A percentile compares a stretch with the other conserved stretches of the same genome.
Evolutionary conservation across 192 early-diverging fungal species (phyloP).

Genomic region (Umbelopsis sp.): DNA sequence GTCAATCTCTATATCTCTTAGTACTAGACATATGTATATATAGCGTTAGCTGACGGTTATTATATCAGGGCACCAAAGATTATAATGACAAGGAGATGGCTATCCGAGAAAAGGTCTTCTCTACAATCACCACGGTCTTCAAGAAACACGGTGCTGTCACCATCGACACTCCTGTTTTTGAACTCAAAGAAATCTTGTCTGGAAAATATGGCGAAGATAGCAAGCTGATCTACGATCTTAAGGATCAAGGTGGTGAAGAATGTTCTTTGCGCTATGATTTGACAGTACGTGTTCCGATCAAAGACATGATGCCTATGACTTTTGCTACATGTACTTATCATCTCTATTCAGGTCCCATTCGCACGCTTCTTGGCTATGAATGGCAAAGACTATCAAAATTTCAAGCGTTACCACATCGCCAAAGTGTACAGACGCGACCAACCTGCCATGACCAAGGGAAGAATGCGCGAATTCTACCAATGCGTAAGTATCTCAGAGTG

Average conservation of each 20-base stretch:
- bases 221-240: slow-evolving; percentile 97
- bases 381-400: slow-evolving; percentile 74
- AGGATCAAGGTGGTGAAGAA: slow-evolving; percentile 96
- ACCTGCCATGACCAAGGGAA: slow-evolving; percentile 96
- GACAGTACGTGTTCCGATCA: slow-evolving; percentile 59
- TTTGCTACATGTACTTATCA: not conserved
- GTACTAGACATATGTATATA: not conserved
- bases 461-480: slow-evolving; percentile 99
- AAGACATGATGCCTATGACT: not conserved
- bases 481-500: slow-evolving; percentile 62
- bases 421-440: slow-evolving; percentile 98
- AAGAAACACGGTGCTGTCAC: slow-evolving; percentile 97
- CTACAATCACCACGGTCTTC: slow-evolving; percentile 84
- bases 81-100: slow-evolving; percentile 97
- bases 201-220: slow-evolving; percentile 99
- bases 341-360: slow-evolving; percentile 73
- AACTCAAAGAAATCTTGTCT: slow-evolving; percentile 88
- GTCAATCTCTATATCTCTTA: too few relatives aligned
- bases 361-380: slow-evolving; percentile 96
- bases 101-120: slow-evolving; percentile 90
- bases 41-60: not conserved
- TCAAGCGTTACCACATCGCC: slow-evolving; percentile 98
- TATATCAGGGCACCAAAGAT: slow-evolving; percentile 85
- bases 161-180: slow-evolving; percentile 98
- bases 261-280: slow-evolving; percentile 97